Evolutionary conservation across 2,329 filamentous ascomycete genomes (phyloP).

Genomic region (Colletotrichum nymphaeae): DNA sequence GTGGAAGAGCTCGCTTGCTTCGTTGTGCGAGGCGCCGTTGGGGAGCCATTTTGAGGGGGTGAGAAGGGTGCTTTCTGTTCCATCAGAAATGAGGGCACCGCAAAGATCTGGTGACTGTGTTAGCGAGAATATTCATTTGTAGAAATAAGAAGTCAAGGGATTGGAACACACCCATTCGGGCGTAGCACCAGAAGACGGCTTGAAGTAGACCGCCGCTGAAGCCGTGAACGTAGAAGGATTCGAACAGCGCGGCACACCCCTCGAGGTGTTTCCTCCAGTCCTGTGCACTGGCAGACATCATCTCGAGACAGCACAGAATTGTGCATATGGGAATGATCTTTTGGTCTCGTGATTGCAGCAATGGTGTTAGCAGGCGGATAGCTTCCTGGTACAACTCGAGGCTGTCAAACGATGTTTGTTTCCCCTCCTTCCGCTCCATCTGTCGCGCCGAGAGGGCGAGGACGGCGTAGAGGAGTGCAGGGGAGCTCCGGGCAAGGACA

Average conservation of each 20-base stretch:
- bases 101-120: constrained; percentile 58
- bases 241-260: constrained; percentile 66
- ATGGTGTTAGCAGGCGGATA: constrained; percentile 54
- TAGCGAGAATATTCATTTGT: neutral
- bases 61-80: constrained; percentile 62
- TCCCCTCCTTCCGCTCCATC: constrained; percentile 60
- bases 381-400: constrained; percentile 66
- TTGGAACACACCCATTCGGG: constrained; percentile 60
- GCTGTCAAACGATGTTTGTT: constrained; percentile 59
- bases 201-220: constrained; percentile 63
- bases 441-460: constrained; percentile 66
- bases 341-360: constrained; percentile 46
- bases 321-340: constrained; percentile 51
- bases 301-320: constrained; percentile 54
- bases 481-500: constrained; percentile 57
- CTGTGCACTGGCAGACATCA: constrained; percentile 53
- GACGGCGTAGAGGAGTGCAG: constrained; percentile 61
- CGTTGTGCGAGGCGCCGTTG: constrained; percentile 48
- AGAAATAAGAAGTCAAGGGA: neutral
- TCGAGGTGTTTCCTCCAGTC: constrained; percentile 69
- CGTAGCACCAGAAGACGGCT: constrained; percentile 70
- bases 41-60: constrained; percentile 61
- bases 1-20: constrained; percentile 50
- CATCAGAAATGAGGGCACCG: constrained; percentile 65
- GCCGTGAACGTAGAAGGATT: constrained; percentile 63